phyloP scores from a whole-genome alignment of 2,329 filamentous ascomycete genomes.

The Ophiostoma triangulosporum region DNA sequence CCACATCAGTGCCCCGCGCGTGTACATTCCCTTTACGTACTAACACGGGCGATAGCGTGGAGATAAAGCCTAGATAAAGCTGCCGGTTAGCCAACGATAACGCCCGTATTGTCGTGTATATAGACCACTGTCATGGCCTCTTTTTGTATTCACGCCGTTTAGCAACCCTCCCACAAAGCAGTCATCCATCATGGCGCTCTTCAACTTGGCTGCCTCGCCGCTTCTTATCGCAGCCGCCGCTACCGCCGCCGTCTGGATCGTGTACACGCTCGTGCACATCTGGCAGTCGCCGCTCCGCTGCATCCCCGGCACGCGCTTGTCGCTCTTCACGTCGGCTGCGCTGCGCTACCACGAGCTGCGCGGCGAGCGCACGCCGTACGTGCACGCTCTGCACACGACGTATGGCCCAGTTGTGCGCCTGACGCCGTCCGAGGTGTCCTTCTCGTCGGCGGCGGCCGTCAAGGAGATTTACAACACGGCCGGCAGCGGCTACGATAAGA shows the following conservation, averaged over 20 bases:
- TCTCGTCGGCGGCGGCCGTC: slow-evolving; percentile 40
- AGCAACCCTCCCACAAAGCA: neutral
- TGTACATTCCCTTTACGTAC: neutral
- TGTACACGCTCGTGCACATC: slow-evolving; percentile 6
- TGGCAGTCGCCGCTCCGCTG: slow-evolving; percentile 22
- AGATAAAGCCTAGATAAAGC: neutral
- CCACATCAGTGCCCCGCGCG: neutral
- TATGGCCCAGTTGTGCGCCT: slow-evolving; percentile 47
- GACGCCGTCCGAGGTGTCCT: slow-evolving; percentile 44
- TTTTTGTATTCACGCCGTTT: neutral
- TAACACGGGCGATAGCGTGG: neutral
- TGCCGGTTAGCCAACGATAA: neutral
- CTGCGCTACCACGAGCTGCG: slow-evolving; percentile 44
- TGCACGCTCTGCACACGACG: slow-evolving; percentile 38
- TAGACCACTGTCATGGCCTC: neutral
- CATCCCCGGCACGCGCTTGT: slow-evolving; percentile 35
- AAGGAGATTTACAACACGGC: slow-evolving; percentile 51
- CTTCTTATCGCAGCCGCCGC: neutral
- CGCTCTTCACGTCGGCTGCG: slow-evolving; percentile 35
- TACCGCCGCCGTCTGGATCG: slow-evolving; percentile 4
- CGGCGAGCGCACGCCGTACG: slow-evolving; percentile 37
- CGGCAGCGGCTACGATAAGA: slow-evolving; percentile 52
- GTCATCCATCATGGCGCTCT: neutral
- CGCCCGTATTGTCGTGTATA: neutral
- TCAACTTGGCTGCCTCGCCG: neutral